Evolutionary conservation across 345 rosid species (phyloP).

Genomic region (Eucalyptus curtisii): DNA sequence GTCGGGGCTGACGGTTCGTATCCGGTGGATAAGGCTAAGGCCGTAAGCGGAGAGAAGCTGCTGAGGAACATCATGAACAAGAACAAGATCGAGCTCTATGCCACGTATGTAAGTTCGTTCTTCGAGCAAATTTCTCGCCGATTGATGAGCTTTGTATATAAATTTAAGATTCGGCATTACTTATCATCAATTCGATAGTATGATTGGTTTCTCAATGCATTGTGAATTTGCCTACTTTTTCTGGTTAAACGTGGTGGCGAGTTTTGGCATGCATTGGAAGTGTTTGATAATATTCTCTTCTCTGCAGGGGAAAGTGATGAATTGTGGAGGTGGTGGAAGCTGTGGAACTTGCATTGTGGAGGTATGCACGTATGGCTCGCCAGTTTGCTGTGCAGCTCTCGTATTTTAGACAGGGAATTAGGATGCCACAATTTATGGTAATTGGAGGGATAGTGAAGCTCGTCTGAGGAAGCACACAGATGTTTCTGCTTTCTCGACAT

Average conservation of each 20-base stretch:
- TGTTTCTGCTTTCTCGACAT: fast-evolving
- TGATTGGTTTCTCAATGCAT: neutral
- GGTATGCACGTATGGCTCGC: conserved; percentile 11
- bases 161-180: neutral
- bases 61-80: conserved; percentile 73
- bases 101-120: conserved; percentile 50
- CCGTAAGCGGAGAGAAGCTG: conserved; percentile 71
- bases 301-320: conserved; percentile 78
- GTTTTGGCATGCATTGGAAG: neutral
- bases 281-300: neutral
- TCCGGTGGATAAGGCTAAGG: conserved; percentile 50
- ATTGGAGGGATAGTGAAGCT: neutral
- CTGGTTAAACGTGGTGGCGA: neutral
- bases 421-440: neutral
- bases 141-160: neutral
- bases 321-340: conserved; percentile 93
- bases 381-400: neutral
- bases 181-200: neutral
- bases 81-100: conserved; percentile 75
- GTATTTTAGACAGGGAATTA: neutral
- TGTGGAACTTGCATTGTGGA: conserved; percentile 95
- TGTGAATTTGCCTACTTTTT: neutral
- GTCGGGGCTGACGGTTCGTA: conserved; percentile 48
- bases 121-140: too few species aligned
- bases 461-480: neutral